Evolutionary conservation across 1,284 basidiomycete genomes (phyloP).

Genomic region (Abortiporus biennis): DNA sequence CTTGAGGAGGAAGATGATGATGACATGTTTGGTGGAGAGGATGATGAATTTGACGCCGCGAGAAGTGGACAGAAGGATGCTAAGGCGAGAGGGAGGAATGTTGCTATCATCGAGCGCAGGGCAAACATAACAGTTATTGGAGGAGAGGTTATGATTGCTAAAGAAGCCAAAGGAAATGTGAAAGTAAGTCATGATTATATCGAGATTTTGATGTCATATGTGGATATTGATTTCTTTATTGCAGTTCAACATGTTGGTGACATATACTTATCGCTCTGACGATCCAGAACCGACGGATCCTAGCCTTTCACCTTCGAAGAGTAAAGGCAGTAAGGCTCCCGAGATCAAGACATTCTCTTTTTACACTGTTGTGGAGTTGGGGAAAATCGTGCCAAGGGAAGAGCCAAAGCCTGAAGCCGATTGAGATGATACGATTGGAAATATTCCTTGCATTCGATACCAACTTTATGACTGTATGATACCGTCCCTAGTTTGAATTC

Average conservation of each 20-base stretch:
- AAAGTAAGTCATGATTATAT: conserved; percentile 45
- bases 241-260: conserved; percentile 89
- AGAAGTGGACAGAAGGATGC: conserved; percentile 33
- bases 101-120: conserved; percentile 78
- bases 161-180: conserved; percentile 66
- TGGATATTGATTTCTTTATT: conserved; percentile 13
- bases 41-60: conserved; percentile 49
- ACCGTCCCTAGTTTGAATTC: too few species aligned
- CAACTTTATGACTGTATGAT: too few species aligned
- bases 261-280: conserved; percentile 89
- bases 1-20: conserved; percentile 92
- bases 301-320: conserved; percentile 44
- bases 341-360: conserved; percentile 85
- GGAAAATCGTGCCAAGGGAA: conserved; percentile 58
- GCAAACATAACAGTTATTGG: conserved; percentile 84
- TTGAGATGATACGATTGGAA: too few species aligned
- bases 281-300: conserved; percentile 61
- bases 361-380: conserved; percentile 77
- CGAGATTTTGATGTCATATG: conserved; percentile 7
- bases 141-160: conserved; percentile 76
- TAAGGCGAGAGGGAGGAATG: conserved; percentile 52
- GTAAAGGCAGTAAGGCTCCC: conserved; percentile 36
- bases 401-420: conserved; percentile 29
- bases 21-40: conserved; percentile 77
- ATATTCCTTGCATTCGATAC: too few species aligned